phyloP scores from a whole-genome alignment of 225 moss, liverwort and hornwort species.

The Pleurozium schreberi region DNA sequence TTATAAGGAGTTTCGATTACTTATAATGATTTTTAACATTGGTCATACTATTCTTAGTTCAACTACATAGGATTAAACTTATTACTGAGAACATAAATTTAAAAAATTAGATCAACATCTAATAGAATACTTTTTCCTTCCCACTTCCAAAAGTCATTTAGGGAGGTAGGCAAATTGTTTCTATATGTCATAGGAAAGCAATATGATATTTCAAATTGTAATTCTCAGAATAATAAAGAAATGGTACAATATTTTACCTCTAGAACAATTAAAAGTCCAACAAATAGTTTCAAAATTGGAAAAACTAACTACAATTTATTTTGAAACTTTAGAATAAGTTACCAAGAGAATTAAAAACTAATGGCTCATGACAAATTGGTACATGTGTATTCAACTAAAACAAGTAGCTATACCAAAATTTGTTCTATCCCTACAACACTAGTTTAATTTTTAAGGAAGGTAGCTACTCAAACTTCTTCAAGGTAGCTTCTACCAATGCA shows the following conservation, averaged over 20 bases:
- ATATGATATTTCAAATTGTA: background rate
- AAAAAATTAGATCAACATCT: background rate
- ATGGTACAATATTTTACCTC: background rate
- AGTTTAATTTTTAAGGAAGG: background rate
- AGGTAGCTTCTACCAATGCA: background rate
- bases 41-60: background rate
- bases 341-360: background rate
- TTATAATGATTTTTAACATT: too few relatives aligned
- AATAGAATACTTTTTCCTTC: background rate
- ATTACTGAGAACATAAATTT: background rate
- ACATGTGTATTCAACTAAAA: background rate
- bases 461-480: background rate
- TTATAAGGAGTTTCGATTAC: background rate
- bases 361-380: background rate
- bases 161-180: background rate
- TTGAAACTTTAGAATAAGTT: background rate
- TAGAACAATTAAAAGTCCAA: background rate
- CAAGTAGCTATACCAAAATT: background rate
- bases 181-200: rapidly evolving
- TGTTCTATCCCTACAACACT: background rate
- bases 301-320: background rate
- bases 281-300: background rate
- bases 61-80: too few relatives aligned
- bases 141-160: background rate
- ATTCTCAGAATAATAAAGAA: background rate